Base-by-base conservation (phyloP, 1,284 basidiomycete genomes). In the Pascua guehoae region DNA sequence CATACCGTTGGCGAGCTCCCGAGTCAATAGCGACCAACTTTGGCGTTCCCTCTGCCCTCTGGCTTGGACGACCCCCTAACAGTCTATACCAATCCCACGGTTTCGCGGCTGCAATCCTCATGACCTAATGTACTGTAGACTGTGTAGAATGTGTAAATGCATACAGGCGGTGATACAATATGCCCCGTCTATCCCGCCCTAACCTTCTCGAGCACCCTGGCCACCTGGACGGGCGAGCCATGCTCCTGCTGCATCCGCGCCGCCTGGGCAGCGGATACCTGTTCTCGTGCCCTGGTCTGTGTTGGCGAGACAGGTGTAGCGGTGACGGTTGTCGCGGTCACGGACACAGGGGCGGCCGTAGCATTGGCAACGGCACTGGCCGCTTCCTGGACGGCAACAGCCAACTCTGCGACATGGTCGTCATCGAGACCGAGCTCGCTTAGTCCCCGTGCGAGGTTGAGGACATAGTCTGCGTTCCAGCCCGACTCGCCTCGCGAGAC, bases 341-440 rank as follows among this genome's bases (percentile, higher is more conserved):
- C 24, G 24, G 24, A 32, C 24, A 32, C 24, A 32, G 24, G 24
- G 24, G 24, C 24, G 7, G 41, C 41, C 8, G 41, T 16, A 3
- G 41, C 41, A n/a, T 43, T 43, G 14, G 41, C 41, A 16, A n/a
- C 8, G n/a, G 41, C 41, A 15, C 15, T 16, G 15, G 41, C 43
- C n/a, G 46, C 24, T 12, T 47, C 53, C 41, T 44, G n/a, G 10
- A 55, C 51, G n/a, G 51, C 56, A 32, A 44, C 39, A 11, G 60
- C 60, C 11, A 61, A 51, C 8, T 42, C 42, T 38, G 53, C 47
- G 46, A 61, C 54, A 18, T 61, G 60, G 37, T 54, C 56, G 44
- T 61, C 56, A 9, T 52, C 51, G 16, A 61, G 56, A n/a, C 60
- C 60, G 53, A 57, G 57, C 17, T 55, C 51, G 17, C 41, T 11